Evolutionary conservation across 495 filamentous ascomycete species (phyloP), one percentile per base, ranked within the genome.

Genomic region (Ramalina intermedia): DNA sequence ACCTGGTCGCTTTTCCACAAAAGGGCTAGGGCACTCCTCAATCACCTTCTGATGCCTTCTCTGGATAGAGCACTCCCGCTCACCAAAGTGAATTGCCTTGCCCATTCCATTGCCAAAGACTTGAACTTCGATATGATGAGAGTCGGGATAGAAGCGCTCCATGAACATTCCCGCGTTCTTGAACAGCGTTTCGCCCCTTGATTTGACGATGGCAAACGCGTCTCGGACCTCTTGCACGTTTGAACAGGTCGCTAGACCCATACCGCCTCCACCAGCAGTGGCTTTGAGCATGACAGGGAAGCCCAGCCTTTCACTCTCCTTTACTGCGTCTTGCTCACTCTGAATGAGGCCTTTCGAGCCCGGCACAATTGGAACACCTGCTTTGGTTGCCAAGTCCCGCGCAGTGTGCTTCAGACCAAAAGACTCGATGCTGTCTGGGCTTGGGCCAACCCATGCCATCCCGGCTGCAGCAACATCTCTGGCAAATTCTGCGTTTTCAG

Each of bases 331-430:
- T 6, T 73, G 63, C 37, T 72, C 71, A 36, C 50, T 65, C 7
- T 57, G 59, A 3, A 73, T 61, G 5, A 78, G 56, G 11, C 73
- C 68, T 38, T 67, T 55, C 0, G 70, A 69, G 2, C 74, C 74
- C 14, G 74, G 73, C 1, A 77, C 68, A 24, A 77, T 66, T 1
- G 74, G 74, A 2, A 78, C 71, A 13, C 65, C 67, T 16, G 74
- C 70, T 37, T 67, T 66, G 2, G 63, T 58, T 8, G 74, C 73
- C 40, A 76, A 58, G 1, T 69, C 67, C 9, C 72, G 58, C 9
- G 78, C 78, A 7, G 64, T 60, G 55, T 79, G 77, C 53, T 81
- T 81, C 9, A 78, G 49, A 4, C 78, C 78, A 50, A 80, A 74
- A 0, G 64, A 61, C 40, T 72, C 63, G 17, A 81, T 80, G 18